Percentiles rank a stretch among this genome's conserved stretches.
Evolutionary conservation across 2,329 filamentous ascomycete species (phyloP).

Genomic region (Colletotrichum gloeosporioides): DNA sequence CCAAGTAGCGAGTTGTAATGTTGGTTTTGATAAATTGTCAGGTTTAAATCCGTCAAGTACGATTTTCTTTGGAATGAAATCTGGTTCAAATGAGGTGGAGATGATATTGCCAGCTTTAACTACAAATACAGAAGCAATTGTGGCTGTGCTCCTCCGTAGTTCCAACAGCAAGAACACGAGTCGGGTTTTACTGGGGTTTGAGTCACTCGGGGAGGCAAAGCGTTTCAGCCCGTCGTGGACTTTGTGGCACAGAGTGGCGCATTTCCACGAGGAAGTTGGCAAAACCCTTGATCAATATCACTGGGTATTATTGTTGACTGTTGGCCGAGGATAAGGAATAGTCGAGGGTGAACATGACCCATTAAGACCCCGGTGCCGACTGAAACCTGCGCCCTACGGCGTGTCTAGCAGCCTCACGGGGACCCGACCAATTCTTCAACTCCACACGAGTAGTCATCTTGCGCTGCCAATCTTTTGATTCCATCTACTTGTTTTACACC

Average conservation of each 20-base stretch:
- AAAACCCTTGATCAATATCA: rapidly evolving
- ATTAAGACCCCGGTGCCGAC: neutral
- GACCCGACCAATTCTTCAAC: too few relatives aligned
- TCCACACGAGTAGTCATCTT: too few relatives aligned
- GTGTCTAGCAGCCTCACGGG: neutral
- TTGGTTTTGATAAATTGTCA: neutral
- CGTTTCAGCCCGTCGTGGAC: neutral
- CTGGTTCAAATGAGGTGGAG: rapidly evolving
- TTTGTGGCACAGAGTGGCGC: neutral
- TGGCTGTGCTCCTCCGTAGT: neutral
- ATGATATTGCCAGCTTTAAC: rapidly evolving
- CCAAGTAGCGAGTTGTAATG: rapidly evolving
- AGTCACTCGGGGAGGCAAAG: neutral
- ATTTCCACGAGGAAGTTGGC: neutral
- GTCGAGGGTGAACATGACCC: rapidly evolving
- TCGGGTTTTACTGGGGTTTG: neutral
- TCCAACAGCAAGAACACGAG: neutral
- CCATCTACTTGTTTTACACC: too few relatives aligned
- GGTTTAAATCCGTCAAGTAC: neutral
- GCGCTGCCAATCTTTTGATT: too few relatives aligned
- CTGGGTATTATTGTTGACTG: neutral
- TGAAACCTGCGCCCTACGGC: neutral
- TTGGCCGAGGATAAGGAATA: neutral
- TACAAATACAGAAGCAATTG: neutral
- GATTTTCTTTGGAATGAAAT: rapidly evolving